Base-by-base conservation (phyloP, 441 rosid genomes). In the Pelargonium myrrhifolium region DNA sequence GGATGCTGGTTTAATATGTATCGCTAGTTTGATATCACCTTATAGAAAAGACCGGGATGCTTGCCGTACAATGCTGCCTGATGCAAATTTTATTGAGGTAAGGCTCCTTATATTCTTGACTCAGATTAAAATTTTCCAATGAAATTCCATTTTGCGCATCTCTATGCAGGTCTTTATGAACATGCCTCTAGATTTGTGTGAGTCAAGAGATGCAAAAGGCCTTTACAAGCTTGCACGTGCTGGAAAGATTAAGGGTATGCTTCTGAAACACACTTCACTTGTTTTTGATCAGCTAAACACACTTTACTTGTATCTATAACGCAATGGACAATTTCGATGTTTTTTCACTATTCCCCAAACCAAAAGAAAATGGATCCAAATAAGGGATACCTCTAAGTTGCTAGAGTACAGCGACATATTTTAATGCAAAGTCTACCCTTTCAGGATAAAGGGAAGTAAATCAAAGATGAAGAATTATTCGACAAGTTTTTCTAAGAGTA, bases 21-120 rank as follows among this genome's bases (percentile, higher is more conserved):
- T 92, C 40, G 98, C 96, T 24, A 88, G 97, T 79, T 81, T 92
- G 82, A 92, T 92, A 80, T 92, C 97, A 12, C 98, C 96, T 0
- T 90, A 88, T 66, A 88, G 87, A 62, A 92, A 85, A 79, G 97
- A 90, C 73, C 84, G 92, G 56, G 93, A 84, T 66, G 90, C 92
- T 15, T 92, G 96, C 65, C 90, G 89, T 58, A 88, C 88, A 65
- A 81, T 87, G 87, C 71, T 92, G 80, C 82, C 78, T 0, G 86
- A 86, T 67, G 67, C 76, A 65, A 81, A 77, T 69, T 92, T 93
- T 71, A 75, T 93, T 3, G 96, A 92, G 89, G 98, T 79, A 82
- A 82, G 85, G 39, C 68, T 68, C 26, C 43, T 55, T 51, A 1
- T 9, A 43, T 62, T 66, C 24, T 39, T 60, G 63, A 60, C 69